These are phyloP conservation scores for Escovopsis sp. DNA, from an alignment of 2,329 filamentous ascomycete genomes.

Conservation along the genomic window DNA sequence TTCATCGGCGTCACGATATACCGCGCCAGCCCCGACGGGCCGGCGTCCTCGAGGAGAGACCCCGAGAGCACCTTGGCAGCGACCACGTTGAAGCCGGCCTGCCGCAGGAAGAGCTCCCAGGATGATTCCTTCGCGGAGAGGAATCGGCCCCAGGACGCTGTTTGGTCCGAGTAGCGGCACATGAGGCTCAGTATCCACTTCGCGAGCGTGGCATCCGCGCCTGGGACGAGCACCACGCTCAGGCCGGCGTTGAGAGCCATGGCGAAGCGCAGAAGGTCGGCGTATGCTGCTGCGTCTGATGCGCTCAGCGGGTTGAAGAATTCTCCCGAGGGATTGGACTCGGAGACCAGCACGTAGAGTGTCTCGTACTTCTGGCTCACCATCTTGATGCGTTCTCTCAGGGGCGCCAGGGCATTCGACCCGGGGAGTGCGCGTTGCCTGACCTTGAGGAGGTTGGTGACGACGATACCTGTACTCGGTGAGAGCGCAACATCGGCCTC, in stretches of 20 bases:
- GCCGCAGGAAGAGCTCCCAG: constrained; percentile 23
- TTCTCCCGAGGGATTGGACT: constrained; percentile 29
- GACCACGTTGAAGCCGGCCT: constrained; percentile 22
- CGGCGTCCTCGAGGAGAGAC: constrained; percentile 12
- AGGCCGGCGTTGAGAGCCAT: constrained; percentile 24
- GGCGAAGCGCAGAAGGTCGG: constrained; percentile 36
- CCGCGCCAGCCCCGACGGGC: constrained; percentile 13
- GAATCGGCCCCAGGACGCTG: constrained; percentile 16
- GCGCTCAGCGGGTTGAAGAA: constrained; percentile 21
- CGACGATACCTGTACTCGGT: constrained; percentile 50
- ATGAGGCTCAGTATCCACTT: constrained; percentile 41
- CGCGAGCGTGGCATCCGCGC: constrained; percentile 33
- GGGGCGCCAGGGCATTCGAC: constrained; percentile 23
- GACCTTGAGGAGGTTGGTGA: constrained; percentile 56
- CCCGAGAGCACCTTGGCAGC: constrained; percentile 21
- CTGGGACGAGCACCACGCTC: constrained; percentile 31
- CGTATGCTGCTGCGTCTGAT: constrained; percentile 30
- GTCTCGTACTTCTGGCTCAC: constrained; percentile 48
- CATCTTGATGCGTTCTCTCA: constrained; percentile 40
- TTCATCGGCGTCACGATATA: constrained; percentile 18
- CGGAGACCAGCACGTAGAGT: constrained; percentile 54
- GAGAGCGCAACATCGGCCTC: constrained; percentile 66
- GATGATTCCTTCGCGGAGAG: constrained; percentile 26
- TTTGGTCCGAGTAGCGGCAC: constrained; percentile 25
- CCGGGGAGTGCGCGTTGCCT: constrained; percentile 56